These are phyloP conservation scores for Cucurbita argyrosperma DNA, from an alignment of 306 rosid species.

Conservation along the genomic window DNA sequence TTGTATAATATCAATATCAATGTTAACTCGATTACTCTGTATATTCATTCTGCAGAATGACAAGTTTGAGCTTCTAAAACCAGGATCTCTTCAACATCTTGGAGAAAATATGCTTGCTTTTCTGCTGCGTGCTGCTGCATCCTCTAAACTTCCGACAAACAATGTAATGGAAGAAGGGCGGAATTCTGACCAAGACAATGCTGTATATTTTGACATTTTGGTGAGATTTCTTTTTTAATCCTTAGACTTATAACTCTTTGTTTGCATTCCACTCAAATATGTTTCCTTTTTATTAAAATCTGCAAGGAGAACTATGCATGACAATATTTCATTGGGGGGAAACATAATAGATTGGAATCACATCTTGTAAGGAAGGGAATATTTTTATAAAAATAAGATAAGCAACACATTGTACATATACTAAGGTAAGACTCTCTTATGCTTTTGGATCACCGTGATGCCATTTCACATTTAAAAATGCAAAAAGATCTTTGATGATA, in stretches of 20 bases:
- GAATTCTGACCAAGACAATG: constrained; percentile 28
- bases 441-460: not conserved
- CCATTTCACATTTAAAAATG: not conserved
- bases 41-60: constrained; percentile 55
- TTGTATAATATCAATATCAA: not conserved
- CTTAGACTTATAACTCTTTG: not conserved
- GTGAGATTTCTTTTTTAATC: constrained; percentile 21
- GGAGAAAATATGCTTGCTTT: constrained; percentile 98
- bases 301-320: not conserved
- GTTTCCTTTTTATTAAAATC: not conserved
- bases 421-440: not conserved
- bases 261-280: not conserved
- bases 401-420: not conserved
- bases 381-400: not conserved
- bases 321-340: not conserved
- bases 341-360: not conserved
- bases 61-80: constrained; percentile 58
- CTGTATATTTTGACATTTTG: constrained; percentile 78
- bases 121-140: constrained; percentile 59
- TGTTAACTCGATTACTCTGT: not conserved
- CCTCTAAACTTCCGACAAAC: constrained; percentile 50
- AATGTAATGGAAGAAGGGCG: constrained; percentile 29
- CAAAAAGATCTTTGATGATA: not conserved
- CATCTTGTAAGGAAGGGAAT: not conserved
- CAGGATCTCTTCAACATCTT: constrained; percentile 94